Conservation (phyloP, 2,329 filamentous ascomycete species). For the Microdochium trichocladiopsis region DNA sequence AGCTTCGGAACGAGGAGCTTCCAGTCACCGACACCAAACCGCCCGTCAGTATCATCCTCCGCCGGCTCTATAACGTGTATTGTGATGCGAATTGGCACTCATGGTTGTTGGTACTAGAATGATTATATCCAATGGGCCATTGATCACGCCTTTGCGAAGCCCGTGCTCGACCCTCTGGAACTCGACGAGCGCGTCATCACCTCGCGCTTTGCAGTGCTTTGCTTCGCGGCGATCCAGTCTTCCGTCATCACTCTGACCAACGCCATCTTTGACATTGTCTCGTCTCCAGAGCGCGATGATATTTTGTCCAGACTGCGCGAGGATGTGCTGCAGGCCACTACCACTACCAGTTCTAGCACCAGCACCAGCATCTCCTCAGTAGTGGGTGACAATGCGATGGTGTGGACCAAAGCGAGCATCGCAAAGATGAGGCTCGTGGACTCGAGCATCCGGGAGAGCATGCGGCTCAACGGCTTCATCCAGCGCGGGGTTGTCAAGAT, state of each 20-base stretch:
- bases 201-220: slow-evolving; percentile 21
- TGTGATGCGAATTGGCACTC: no score
- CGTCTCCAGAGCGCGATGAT: slow-evolving; percentile 14
- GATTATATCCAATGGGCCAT: slow-evolving; percentile 33
- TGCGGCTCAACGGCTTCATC: slow-evolving; percentile 30
- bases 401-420: slow-evolving; percentile 27
- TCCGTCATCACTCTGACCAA: slow-evolving; percentile 29
- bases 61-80: no score
- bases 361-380: not conserved
- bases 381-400: not conserved
- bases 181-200: slow-evolving; percentile 22
- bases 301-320: slow-evolving; percentile 21
- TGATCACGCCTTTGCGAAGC: slow-evolving; percentile 21
- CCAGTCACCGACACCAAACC: slow-evolving; percentile 6
- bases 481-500: slow-evolving; percentile 25
- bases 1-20: slow-evolving; percentile 10
- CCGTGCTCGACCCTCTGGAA: slow-evolving; percentile 14
- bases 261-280: slow-evolving; percentile 26
- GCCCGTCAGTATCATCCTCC: slow-evolving; percentile 9
- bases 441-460: slow-evolving; percentile 32
- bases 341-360: not conserved
- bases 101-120: no score
- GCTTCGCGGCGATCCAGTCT: slow-evolving; percentile 30
- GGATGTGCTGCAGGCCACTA: slow-evolving; percentile 20
- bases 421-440: slow-evolving; percentile 28